Percentiles rank a stretch among this genome's conserved stretches.
phyloP scores from a whole-genome alignment of 768 basidiomycete genomes.

The Suillus subalutaceus region DNA sequence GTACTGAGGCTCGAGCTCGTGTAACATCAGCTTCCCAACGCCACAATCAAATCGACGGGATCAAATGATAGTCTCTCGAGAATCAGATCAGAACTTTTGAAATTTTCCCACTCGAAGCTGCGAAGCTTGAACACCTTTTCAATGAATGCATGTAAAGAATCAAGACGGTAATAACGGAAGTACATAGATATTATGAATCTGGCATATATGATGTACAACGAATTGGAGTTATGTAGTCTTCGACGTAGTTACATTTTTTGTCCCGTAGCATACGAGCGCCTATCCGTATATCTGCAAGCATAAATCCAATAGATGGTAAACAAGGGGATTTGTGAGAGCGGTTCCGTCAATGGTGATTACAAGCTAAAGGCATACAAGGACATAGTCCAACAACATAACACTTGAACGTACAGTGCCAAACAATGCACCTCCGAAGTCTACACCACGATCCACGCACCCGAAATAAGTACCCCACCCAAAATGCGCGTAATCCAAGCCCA shows the following conservation, averaged over 20 bases:
- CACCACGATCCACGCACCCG: slow-evolving; percentile 18
- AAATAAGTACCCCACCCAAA: slow-evolving; percentile 12
- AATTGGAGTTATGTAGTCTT: slow-evolving; percentile 14
- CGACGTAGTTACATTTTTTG: slow-evolving; percentile 21
- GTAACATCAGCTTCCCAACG: too few species aligned
- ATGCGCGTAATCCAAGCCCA: neutral
- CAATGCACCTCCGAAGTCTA: slow-evolving; percentile 18
- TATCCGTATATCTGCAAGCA: slow-evolving; percentile 22
- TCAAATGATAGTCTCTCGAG: neutral
- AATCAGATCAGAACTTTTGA: neutral
- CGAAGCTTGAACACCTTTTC: neutral
- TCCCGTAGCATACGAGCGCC: slow-evolving; percentile 18
- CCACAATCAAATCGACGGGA: neutral
- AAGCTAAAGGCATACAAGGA: slow-evolving; percentile 33
- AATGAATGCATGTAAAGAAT: neutral
- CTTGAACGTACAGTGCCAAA: slow-evolving; percentile 28
- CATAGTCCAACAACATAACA: slow-evolving; percentile 23
- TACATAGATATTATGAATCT: slow-evolving; percentile 20
- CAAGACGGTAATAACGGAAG: neutral
- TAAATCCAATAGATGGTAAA: slow-evolving; percentile 14
- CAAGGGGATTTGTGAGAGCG: slow-evolving; percentile 14
- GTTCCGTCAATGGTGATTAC: slow-evolving; percentile 19
- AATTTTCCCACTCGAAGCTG: neutral
- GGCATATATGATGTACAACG: slow-evolving; percentile 17
- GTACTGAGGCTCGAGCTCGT: neutral